Base-by-base conservation (phyloP, 2,329 filamentous ascomycete genomes). In the Colletotrichum karsti region DNA sequence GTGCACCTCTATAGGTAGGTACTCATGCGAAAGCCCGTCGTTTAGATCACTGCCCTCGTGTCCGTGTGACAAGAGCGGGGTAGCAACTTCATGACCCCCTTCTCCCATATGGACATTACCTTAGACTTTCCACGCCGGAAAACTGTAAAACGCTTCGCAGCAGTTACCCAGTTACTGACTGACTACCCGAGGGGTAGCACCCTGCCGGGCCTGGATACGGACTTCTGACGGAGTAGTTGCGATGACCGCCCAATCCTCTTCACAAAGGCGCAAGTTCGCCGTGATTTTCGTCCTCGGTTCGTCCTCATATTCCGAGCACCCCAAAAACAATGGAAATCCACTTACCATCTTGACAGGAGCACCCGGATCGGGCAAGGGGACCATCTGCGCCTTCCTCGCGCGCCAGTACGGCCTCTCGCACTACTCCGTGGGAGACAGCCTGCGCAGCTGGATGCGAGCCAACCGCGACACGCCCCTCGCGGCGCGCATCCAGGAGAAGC, bases 241-340 rank as follows among this genome's bases (percentile, higher is more conserved):
- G 12, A 58, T 58, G 55, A 24, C n/a, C 10, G 18, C 15, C 26
- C 55, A 33, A 9, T n/a, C 4, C 15, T 13, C 39, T 12, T 10
- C 41, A 10, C 22, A 48, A 8, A 44, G 41, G 20, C 55, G 41
- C 18, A 58, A 58, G 28, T 46, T 58, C 28, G 55, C 55, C 18
- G 55, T 58, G n/a, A 46, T 58, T 35, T 58, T 58, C n/a, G 55
- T 48, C 28, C 55, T 58, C 13, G 55, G 55, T 58, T 58, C 8
- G 41, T 58, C 18, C 41, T 18, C 12, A 22, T 9, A n/a, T 26
- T 4, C n/a, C 30, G 24, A 4, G 18, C 12, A n/a, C n/a, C n/a
- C n/a, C n/a, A n/a, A n/a, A n/a, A n/a, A n/a, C n/a, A 15, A 41
- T 13, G 7, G 9, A 33, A n/a, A 24, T 26, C 37, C 22, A 15